Percentiles rank a stretch among this genome's conserved stretches.
phyloP scores from a whole-genome alignment of 139 green algal species.

The Chlamydomonas urium region DNA sequence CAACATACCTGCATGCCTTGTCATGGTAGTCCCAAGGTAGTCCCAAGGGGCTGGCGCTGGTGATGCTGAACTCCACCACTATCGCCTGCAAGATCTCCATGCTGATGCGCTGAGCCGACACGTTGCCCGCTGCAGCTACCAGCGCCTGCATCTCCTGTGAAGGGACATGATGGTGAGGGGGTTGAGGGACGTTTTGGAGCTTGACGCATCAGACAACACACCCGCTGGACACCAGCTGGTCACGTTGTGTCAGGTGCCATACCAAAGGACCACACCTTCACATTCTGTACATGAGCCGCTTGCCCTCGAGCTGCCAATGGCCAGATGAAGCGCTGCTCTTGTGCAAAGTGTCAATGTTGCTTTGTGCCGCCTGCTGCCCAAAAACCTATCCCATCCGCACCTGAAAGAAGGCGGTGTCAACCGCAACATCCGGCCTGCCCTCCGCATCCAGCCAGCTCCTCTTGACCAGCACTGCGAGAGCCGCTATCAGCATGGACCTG shows the following conservation, averaged over 20 bases:
- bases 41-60: slow-evolving; percentile 62
- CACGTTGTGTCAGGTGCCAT: too few species aligned
- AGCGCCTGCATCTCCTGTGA: slow-evolving; percentile 2
- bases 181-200: not conserved
- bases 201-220: too few species aligned
- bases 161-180: not conserved
- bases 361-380: too few species aligned
- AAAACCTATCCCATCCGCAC: not conserved
- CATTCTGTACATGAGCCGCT: too few species aligned
- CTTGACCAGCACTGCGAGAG: slow-evolving; percentile 14
- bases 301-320: too few species aligned
- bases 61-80: slow-evolving; percentile 73
- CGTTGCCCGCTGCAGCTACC: not conserved
- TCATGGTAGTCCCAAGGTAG: slow-evolving; percentile 80
- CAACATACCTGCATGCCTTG: slow-evolving; percentile 8
- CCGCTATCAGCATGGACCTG: slow-evolving; percentile 2
- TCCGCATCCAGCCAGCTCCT: slow-evolving; percentile 4
- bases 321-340: too few species aligned
- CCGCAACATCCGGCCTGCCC: not conserved
- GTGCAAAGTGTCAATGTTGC: too few species aligned
- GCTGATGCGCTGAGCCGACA: slow-evolving; percentile 16
- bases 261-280: too few species aligned
- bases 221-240: too few species aligned
- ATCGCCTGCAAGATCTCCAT: slow-evolving; percentile 54
- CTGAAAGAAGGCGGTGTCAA: slow-evolving; percentile 7